phyloP scores from a whole-genome alignment of 495 filamentous ascomycete species.

The Penicillium pancosmium region DNA sequence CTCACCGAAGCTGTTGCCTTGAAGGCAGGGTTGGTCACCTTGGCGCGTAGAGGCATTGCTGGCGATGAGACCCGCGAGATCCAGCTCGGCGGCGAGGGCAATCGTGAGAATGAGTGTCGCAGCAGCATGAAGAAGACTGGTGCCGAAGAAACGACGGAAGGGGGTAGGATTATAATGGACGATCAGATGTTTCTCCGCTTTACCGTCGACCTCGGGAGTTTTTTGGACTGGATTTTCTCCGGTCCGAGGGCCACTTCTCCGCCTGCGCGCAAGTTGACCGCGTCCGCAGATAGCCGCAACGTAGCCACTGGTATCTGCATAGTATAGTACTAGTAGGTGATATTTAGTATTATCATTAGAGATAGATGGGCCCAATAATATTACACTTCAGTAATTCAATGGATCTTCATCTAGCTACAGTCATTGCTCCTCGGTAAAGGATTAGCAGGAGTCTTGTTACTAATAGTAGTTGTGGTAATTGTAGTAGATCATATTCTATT shows the following conservation, averaged over 20 bases:
- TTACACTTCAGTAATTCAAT: too few relatives aligned
- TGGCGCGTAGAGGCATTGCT: conserved; percentile 87
- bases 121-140: conserved; percentile 55
- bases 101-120: conserved; percentile 46
- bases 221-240: conserved; percentile 34
- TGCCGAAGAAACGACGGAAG: conserved; percentile 22
- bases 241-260: conserved; percentile 31
- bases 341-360: too few relatives aligned
- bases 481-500: conserved; percentile 32
- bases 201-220: conserved; percentile 37
- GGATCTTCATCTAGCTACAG: too few relatives aligned
- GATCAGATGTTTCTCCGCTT: conserved; percentile 37
- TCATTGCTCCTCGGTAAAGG: too few relatives aligned
- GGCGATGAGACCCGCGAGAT: conserved; percentile 50
- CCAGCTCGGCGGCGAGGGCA: conserved; percentile 55
- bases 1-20: conserved; percentile 49
- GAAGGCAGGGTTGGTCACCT: conserved; percentile 67
- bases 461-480: too few relatives aligned
- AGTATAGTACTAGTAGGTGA: not conserved
- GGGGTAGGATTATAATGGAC: conserved; percentile 20
- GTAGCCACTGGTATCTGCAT: not conserved
- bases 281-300: conserved; percentile 3
- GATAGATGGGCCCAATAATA: too few relatives aligned
- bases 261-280: conserved; percentile 17
- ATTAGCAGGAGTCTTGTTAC: too few relatives aligned